A percentile compares a stretch with the other conserved stretches of the same genome.
phyloP scores from a whole-genome alignment of 108 stramenopile species.

The Thalassiosira profunda region DNA sequence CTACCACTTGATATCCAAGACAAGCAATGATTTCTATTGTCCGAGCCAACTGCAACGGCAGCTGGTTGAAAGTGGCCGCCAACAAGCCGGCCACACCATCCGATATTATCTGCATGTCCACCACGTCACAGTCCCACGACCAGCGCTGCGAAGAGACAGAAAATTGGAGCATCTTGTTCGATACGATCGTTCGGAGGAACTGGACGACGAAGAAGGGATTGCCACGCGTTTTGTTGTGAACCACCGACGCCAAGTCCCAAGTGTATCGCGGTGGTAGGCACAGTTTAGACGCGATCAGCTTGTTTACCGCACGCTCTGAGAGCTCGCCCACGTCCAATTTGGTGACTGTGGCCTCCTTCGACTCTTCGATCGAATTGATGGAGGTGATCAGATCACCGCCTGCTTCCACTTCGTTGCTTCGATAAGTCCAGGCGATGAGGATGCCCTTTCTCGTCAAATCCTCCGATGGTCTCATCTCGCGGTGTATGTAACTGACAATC shows the following conservation, averaged over 20 bases:
- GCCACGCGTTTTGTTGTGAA: slow-evolving; percentile 31
- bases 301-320: too few species aligned
- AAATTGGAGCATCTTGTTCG: slow-evolving; percentile 2
- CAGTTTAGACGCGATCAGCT: slow-evolving; percentile 14
- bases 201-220: slow-evolving; percentile 21
- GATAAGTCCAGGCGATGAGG: too few species aligned
- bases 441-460: too few species aligned
- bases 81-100: slow-evolving; percentile 22
- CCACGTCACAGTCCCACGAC: slow-evolving; percentile 28
- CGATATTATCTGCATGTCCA: slow-evolving; percentile 12
- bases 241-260: slow-evolving; percentile 5
- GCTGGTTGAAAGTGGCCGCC: background rate
- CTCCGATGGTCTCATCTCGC: too few species aligned
- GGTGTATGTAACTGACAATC: too few species aligned
- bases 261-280: slow-evolving; percentile 20
- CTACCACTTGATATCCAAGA: too few species aligned
- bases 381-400: too few species aligned
- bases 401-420: too few species aligned
- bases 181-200: slow-evolving; percentile 11
- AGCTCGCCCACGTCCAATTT: too few species aligned
- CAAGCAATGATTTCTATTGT: too few species aligned
- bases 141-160: slow-evolving; percentile 11
- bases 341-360: too few species aligned
- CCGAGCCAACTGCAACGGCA: slow-evolving; percentile 5
- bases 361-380: too few species aligned